Evolutionary conservation across 1,284 basidiomycete genomes (phyloP), one percentile per base, ranked within the genome.

Genomic region (Termitomyces sp.): DNA sequence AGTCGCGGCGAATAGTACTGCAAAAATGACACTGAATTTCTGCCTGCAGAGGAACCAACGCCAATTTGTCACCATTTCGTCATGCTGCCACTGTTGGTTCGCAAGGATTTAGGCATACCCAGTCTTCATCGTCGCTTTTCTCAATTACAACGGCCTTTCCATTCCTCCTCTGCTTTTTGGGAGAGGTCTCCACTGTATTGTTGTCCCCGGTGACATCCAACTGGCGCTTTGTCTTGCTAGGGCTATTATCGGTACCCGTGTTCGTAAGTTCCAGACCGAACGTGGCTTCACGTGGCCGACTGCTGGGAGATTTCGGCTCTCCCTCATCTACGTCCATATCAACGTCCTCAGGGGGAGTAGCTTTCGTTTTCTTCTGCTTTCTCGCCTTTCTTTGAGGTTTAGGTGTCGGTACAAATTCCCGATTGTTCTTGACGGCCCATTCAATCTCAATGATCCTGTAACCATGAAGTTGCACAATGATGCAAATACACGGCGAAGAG

Each of bases 401-500:
- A n/a, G 84, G 84, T 19, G 83, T 81, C n/a, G 82, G 82, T 33
- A 81, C 69, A 58, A 83, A 86, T 42, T 77, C 71, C 57, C 71
- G 77, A 55, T 77, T 70, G 61, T 86, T 78, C 69, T 81, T 81
- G 65, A 85, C 78, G 1, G 85, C 76, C 79, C 81, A 85, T 66
- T 88, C 85, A 63, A 87, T 83, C 67, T 88, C 84, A 69, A 88
- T 79, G 66, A 88, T 86, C 72, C 86, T 88, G 58, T 59, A 59
- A 62, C 64, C 64, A 61, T 46, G 63, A 34, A 30, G 36, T 54
- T 50, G 36, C 47, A 49, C 47, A 26, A 49, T 28, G 28, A 6
- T 28, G 17, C 47, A 49, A 41, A 49, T 28, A 56, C 54, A 55
- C 40, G 30, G 58, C 57, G 60, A 61, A 63, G 52, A 58, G 60